phyloP scores from a whole-genome alignment of 1,284 basidiomycete species.

The Erythrobasidium hasegawianum region DNA sequence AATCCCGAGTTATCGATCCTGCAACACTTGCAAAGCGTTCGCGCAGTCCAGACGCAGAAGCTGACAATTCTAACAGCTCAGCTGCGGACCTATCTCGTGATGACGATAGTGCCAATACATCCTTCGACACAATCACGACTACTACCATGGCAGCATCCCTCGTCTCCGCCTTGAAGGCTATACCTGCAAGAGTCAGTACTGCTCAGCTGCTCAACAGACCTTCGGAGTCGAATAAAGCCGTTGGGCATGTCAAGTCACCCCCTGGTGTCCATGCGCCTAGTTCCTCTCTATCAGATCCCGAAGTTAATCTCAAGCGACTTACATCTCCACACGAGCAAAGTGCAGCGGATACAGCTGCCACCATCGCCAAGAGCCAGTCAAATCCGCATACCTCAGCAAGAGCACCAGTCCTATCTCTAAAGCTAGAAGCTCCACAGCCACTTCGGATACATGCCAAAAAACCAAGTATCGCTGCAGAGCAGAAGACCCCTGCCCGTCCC shows the following conservation, averaged over 20 bases:
- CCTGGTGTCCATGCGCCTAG: not conserved
- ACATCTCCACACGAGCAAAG: too few relatives aligned
- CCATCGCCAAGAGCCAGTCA: too few relatives aligned
- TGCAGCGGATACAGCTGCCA: too few relatives aligned
- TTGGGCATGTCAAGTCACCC: not conserved
- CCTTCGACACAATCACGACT: not conserved
- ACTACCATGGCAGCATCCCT: not conserved
- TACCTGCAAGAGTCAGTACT: not conserved
- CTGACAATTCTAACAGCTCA: too few relatives aligned
- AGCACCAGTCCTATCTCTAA: not conserved
- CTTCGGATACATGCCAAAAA: constrained; percentile 1
- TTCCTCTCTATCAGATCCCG: not conserved
- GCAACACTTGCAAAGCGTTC: not conserved
- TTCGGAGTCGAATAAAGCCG: not conserved
- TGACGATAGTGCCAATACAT: not conserved
- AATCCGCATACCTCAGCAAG: too few relatives aligned
- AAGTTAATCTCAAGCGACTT: not conserved
- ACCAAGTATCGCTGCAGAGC: not conserved
- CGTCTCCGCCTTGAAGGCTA: not conserved
- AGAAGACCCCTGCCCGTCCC: not conserved
- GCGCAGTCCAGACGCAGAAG: too few relatives aligned
- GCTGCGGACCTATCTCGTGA: not conserved
- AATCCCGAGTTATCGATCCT: not conserved
- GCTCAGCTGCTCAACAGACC: not conserved
- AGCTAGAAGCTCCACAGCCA: not conserved